phyloP scores from a whole-genome alignment of 176 grass and related monocot genomes.

The Aegilops longissima region DNA sequence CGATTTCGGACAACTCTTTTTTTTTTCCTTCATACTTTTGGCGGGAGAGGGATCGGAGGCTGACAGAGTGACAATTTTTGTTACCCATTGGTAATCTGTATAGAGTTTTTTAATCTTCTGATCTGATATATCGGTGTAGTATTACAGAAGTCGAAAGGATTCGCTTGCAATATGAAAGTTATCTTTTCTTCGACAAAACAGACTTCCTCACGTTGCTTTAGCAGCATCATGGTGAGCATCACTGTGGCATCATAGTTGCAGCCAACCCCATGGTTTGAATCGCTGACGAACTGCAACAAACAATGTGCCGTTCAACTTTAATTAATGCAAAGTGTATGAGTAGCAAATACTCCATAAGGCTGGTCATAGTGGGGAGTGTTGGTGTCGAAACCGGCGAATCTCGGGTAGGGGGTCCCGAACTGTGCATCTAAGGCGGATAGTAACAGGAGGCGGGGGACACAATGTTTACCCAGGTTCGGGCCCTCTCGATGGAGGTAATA shows the following conservation, averaged over 20 bases:
- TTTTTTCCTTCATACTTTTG: slow-evolving; percentile 41
- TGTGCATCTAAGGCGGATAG: no score
- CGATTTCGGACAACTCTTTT: background rate
- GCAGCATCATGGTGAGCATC: background rate
- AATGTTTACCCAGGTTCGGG: no score
- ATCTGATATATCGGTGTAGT: background rate
- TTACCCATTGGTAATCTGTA: slow-evolving; percentile 45
- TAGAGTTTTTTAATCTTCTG: slow-evolving; percentile 15
- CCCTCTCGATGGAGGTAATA: no score
- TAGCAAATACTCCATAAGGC: background rate
- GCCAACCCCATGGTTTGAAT: background rate
- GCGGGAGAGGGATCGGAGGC: slow-evolving; percentile 43
- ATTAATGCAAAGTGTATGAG: background rate
- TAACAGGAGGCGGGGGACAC: no score
- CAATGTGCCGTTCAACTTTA: background rate
- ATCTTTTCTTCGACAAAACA: background rate
- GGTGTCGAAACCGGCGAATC: no score
- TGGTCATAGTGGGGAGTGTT: no score
- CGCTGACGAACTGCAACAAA: background rate
- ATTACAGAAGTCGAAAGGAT: slow-evolving; percentile 13
- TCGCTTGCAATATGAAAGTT: background rate
- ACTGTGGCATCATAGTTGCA: background rate
- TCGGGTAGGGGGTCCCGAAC: no score
- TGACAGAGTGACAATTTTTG: slow-evolving; percentile 45
- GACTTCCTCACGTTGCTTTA: background rate